Base-by-base conservation (phyloP, 257 asterid species). In the Salvia hispanica region DNA sequence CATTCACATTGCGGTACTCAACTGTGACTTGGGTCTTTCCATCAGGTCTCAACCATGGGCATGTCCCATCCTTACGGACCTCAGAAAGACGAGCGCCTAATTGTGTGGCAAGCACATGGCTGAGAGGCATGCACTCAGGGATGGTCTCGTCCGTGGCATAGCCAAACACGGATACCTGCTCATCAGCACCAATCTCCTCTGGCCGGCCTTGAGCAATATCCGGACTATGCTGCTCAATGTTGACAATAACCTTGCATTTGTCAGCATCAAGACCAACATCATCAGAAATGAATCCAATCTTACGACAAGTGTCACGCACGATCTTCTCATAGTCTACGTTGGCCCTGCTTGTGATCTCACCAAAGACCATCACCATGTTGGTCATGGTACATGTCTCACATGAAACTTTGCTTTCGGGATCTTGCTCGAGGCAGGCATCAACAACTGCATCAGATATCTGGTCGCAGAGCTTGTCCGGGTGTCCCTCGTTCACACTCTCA, bases 381-480 rank as follows among this genome's bases (percentile, higher is more conserved):
- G 82, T n/a, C n/a, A n/a, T n/a, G n/a, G n/a, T n/a, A n/a, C n/a
- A n/a, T n/a, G n/a, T n/a, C n/a, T 78, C 83, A 3, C 83, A 78
- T 3, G 83, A 79, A 16, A 78, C 83, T 18, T 78, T 78, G 83
- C 83, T 78, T 4, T 78, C 83, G 13, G 83, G 83, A 31, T 78
- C 83, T 14, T 74, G 83, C 4, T 67, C 83, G 4, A 78, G 77
- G 72, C 83, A 78, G 51, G 82, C 82, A 52, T 78, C 82, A 4
- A 78, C 71, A 3, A 78, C 78, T 1, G 82, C 82, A 31, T 78
- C n/a, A n/a, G n/a, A n/a, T n/a, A n/a, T n/a, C n/a, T n/a, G n/a
- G n/a, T n/a, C n/a, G n/a, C 83, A 79, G 64, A 79, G 83, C 78
- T 79, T 79, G 80, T 79, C 83, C 2, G 83, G 83, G 80, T 79